These are phyloP conservation scores for Suillus placidus DNA, from an alignment of 768 basidiomycete species.

Conservation along the genomic window DNA sequence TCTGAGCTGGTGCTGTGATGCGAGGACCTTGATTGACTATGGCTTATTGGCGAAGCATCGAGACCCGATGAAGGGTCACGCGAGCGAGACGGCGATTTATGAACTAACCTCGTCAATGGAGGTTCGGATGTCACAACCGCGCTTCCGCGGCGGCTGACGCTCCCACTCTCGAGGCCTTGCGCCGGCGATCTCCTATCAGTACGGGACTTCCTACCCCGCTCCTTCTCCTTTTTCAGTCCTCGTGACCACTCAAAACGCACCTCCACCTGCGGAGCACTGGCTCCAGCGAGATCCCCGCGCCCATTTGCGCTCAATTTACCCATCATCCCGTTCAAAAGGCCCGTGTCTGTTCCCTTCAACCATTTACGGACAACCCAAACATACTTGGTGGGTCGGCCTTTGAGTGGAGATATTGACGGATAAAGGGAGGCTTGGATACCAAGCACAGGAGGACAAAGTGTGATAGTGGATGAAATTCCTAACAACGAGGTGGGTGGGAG, in stretches of 20 bases:
- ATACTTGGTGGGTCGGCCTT: constrained; percentile 52
- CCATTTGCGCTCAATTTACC: constrained; percentile 38
- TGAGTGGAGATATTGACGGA: constrained; percentile 44
- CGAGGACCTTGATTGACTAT: constrained; percentile 45
- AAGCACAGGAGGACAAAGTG: constrained; percentile 52
- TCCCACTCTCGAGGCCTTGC: constrained; percentile 14
- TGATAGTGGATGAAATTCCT: constrained; percentile 11
- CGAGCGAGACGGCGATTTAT: constrained; percentile 14
- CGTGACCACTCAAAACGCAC: constrained; percentile 82
- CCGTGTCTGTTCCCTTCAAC: constrained; percentile 60
- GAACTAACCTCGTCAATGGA: constrained; percentile 12
- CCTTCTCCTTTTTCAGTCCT: constrained; percentile 26
- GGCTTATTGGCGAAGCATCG: constrained; percentile 15
- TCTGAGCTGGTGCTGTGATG: constrained; percentile 42
- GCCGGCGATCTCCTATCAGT: constrained; percentile 17
- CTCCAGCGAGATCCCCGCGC: constrained; percentile 24
- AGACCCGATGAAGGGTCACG: constrained; percentile 12
- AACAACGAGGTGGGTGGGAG: constrained; percentile 16
- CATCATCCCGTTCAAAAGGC: constrained; percentile 49
- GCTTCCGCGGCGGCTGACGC: constrained; percentile 21
- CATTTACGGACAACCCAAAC: constrained; percentile 79
- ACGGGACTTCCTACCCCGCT: constrained; percentile 24
- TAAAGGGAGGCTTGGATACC: constrained; percentile 71
- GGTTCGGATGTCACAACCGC: constrained; percentile 16
- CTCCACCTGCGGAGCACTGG: constrained; percentile 49